Evolutionary conservation across 352 stramenopile genomes (phyloP).

Genomic region (Phytophthora podocarpi): DNA sequence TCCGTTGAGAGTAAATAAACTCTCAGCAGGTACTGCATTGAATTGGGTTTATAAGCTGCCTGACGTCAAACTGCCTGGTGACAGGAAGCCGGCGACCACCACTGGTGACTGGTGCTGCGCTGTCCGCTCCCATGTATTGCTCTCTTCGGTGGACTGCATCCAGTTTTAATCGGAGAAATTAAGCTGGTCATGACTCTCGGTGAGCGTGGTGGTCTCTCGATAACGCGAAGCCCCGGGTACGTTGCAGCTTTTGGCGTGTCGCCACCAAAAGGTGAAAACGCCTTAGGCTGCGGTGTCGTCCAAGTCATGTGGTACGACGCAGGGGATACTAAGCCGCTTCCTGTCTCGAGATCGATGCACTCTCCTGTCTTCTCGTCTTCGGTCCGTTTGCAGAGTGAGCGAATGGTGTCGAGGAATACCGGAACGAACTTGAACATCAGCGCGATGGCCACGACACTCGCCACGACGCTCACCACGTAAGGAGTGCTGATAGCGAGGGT

Average conservation of each 20-base stretch:
- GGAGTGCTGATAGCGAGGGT: constrained; percentile 22
- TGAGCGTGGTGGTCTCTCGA: constrained; percentile 23
- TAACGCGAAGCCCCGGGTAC: neutral
- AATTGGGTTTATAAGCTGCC: no score
- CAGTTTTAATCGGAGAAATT: constrained; percentile 30
- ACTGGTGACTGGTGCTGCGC: neutral
- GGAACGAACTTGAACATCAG: constrained; percentile 47
- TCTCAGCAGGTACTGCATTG: no score
- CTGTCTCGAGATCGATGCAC: constrained; percentile 30
- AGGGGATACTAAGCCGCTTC: constrained; percentile 12
- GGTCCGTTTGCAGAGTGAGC: constrained; percentile 6
- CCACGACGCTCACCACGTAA: constrained; percentile 38
- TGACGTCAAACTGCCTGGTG: neutral
- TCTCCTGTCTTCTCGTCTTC: constrained; percentile 14
- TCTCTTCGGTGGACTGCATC: constrained; percentile 30
- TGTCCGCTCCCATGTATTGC: neutral
- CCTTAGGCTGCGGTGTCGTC: constrained; percentile 19
- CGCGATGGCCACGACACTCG: constrained; percentile 36
- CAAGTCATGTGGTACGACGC: constrained; percentile 38
- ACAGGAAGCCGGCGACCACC: neutral
- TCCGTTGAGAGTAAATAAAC: no score
- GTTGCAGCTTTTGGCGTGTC: constrained; percentile 3
- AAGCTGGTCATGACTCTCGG: constrained; percentile 36
- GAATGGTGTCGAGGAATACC: constrained; percentile 1
- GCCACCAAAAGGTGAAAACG: constrained; percentile 16